A percentile compares a stretch with the other conserved stretches of the same genome.
These are phyloP conservation scores for Ophiosphaerella korrae DNA, from an alignment of 2,329 filamentous ascomycete genomes.

Conservation along the genomic window DNA sequence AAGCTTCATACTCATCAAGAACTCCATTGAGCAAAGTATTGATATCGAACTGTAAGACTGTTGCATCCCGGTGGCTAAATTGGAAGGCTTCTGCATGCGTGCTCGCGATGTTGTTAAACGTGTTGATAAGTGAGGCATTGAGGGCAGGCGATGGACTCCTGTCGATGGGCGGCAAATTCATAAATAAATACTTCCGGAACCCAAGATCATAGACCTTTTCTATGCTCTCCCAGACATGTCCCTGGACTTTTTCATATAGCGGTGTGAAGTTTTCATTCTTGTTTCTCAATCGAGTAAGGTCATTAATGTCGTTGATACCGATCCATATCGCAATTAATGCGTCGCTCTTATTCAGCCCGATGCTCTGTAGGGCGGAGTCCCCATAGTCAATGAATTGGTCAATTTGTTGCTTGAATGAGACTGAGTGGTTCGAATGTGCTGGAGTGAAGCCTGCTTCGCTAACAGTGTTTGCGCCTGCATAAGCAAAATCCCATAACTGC, in stretches of 20 bases:
- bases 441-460: slow-evolving; percentile 46
- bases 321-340: slow-evolving; percentile 61
- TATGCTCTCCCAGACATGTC: slow-evolving; percentile 50
- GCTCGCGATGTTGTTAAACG: slow-evolving; percentile 52
- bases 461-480: slow-evolving; percentile 59
- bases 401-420: slow-evolving; percentile 58
- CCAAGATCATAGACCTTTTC: slow-evolving; percentile 50
- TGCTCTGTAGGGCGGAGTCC: slow-evolving; percentile 45
- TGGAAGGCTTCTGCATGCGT: slow-evolving; percentile 45
- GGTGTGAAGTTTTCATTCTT: slow-evolving; percentile 52
- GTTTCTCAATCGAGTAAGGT: slow-evolving; percentile 48
- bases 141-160: slow-evolving; percentile 51
- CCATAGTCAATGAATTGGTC: slow-evolving; percentile 55
- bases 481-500: slow-evolving; percentile 63
- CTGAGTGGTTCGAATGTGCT: slow-evolving; percentile 58
- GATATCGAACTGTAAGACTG: slow-evolving; percentile 53
- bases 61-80: slow-evolving; percentile 35
- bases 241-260: slow-evolving; percentile 53
- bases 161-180: slow-evolving; percentile 59
- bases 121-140: slow-evolving; percentile 53
- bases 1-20: slow-evolving; percentile 49
- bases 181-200: slow-evolving; percentile 55
- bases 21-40: slow-evolving; percentile 51
- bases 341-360: slow-evolving; percentile 39
- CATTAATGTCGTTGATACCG: slow-evolving; percentile 62